Conservation (phyloP, 192 early-diverging fungal species). For the Dissophora globulifera region DNA sequence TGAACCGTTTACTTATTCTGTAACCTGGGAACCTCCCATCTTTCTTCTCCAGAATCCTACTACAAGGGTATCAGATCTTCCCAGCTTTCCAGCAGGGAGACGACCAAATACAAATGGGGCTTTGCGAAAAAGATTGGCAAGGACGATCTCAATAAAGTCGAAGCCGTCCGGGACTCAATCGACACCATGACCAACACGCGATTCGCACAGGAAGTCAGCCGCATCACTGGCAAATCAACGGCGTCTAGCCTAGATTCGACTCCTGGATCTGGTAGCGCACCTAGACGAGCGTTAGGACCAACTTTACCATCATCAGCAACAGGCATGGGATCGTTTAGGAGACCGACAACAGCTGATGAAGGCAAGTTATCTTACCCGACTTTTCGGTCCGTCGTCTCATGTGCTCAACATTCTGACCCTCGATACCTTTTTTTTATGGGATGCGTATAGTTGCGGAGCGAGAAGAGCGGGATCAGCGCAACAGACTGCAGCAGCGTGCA, state of each 20-base stretch:
- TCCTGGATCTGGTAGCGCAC: too few species aligned
- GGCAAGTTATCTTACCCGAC: too few species aligned
- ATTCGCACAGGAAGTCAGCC: constrained; percentile 48
- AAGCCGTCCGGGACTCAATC: constrained; percentile 65
- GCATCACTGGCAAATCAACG: constrained; percentile 32
- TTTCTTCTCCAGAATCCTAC: constrained; percentile 74
- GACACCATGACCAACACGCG: constrained; percentile 65
- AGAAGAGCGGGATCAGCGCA: constrained; percentile 58
- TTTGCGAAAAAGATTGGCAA: constrained; percentile 63
- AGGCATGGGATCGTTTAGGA: background rate
- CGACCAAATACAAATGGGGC: constrained; percentile 82
- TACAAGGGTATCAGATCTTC: constrained; percentile 77
- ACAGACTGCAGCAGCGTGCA: constrained; percentile 43
- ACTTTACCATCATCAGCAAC: constrained; percentile 19
- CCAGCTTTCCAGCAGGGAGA: constrained; percentile 66
- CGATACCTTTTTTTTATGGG: too few species aligned
- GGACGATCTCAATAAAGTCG: constrained; percentile 63
- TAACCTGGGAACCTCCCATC: too few species aligned
- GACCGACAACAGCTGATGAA: constrained; percentile 43
- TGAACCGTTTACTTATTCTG: too few species aligned
- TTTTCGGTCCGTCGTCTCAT: background rate
- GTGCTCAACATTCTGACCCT: too few species aligned
- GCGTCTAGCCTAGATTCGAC: constrained; percentile 1
- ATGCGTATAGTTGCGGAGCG: constrained; percentile 48
- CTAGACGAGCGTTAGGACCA: constrained; percentile 26